Percentiles rank a stretch among this genome's conserved stretches.
Conservation (phyloP, 345 rosid species). For the Melaleuca alternifolia region DNA sequence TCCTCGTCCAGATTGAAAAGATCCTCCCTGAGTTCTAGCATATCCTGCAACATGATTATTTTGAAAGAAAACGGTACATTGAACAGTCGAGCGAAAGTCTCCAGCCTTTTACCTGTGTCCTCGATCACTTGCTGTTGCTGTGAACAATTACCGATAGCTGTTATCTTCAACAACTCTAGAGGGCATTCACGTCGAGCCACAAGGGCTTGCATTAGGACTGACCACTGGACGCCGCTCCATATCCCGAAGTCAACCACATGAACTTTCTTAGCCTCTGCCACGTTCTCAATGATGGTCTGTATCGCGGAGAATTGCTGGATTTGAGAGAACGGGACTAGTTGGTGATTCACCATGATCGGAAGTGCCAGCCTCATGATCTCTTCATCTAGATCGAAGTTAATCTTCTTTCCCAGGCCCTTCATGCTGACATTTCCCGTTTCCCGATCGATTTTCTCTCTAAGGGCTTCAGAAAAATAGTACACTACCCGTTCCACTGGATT, state of each 20-base stretch:
- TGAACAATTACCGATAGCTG: conserved; percentile 1
- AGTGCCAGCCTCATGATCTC: background rate
- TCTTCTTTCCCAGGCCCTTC: background rate
- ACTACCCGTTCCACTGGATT: conserved; percentile 11
- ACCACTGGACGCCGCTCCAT: conserved; percentile 10
- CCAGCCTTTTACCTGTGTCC: conserved; percentile 9
- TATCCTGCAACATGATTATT: background rate
- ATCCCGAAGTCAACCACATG: conserved; percentile 27
- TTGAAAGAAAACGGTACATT: conserved; percentile 6
- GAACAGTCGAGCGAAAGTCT: conserved; percentile 3
- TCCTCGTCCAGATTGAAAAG: background rate
- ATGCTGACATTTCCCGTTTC: conserved; percentile 1
- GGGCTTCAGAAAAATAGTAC: background rate
- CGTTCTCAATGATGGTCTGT: conserved; percentile 19
- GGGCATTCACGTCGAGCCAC: background rate
- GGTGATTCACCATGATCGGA: background rate
- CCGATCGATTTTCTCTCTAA: conserved; percentile 9
- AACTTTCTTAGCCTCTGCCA: conserved; percentile 9
- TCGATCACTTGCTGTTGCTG: background rate
- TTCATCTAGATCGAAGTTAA: background rate
- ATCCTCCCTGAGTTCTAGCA: conserved; percentile 11
- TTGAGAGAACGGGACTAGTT: conserved; percentile 14
- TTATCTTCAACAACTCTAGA: conserved; percentile 18
- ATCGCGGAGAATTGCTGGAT: conserved; percentile 11
- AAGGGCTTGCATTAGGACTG: conserved; percentile 22